Evolutionary conservation across 768 basidiomycete genomes (phyloP).

Genomic region (Panaeolus cyanescens): DNA sequence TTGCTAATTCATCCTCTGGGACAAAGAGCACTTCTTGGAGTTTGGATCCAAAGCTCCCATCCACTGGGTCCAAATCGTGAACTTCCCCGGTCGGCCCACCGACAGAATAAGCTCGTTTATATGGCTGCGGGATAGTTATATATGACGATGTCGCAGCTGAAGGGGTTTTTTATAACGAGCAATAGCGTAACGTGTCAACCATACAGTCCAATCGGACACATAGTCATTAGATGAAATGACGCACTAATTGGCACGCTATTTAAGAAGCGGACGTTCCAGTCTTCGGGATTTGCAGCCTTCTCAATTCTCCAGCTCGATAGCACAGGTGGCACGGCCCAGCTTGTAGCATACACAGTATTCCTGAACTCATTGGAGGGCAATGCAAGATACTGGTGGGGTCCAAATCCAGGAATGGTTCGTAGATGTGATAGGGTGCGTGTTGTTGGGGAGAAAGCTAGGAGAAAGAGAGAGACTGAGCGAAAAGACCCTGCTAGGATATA

Average conservation of each 20-base stretch:
- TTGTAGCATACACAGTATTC: constrained; percentile 46
- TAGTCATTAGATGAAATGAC: constrained; percentile 10
- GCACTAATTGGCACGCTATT: constrained; percentile 48
- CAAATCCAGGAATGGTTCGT: constrained; percentile 43
- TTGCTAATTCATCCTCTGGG: constrained; percentile 38
- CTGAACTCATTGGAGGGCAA: constrained; percentile 28
- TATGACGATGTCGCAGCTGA: constrained; percentile 58
- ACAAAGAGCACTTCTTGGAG: constrained; percentile 51
- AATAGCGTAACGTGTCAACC: background rate
- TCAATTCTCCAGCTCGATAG: constrained; percentile 49
- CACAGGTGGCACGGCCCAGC: constrained; percentile 49
- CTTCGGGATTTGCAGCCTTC: constrained; percentile 12
- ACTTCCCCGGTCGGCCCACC: constrained; percentile 56
- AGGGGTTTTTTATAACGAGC: background rate
- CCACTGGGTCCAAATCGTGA: constrained; percentile 35
- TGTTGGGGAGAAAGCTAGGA: constrained; percentile 49
- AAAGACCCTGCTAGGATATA: constrained; percentile 53
- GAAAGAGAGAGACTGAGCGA: constrained; percentile 49
- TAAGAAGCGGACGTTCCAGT: constrained; percentile 37
- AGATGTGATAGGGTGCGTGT: constrained; percentile 40
- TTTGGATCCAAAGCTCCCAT: constrained; percentile 43
- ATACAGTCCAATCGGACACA: background rate
- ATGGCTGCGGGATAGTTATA: constrained; percentile 48
- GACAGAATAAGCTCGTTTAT: constrained; percentile 47
- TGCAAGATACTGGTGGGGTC: constrained; percentile 57